Base-by-base conservation (phyloP, 345 rosid species). In the Limnanthes douglasii region DNA sequence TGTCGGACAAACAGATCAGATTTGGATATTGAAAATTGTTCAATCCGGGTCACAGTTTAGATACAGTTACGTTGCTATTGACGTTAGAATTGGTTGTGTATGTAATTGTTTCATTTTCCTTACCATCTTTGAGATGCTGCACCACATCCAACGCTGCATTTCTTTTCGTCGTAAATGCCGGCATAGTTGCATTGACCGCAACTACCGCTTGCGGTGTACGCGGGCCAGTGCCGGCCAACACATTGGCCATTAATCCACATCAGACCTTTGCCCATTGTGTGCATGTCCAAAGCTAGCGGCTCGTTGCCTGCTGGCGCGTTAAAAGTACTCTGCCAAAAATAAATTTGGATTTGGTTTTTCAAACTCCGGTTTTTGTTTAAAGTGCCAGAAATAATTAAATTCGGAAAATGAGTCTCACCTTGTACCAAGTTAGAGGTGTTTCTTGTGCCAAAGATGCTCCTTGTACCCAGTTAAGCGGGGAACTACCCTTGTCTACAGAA, bases 201-300 rank as follows among this genome's bases (percentile, higher is more conserved):
- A 26, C 50, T 51, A 7, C 98, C 98, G 15, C 22, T 60, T 11
- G 93, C 96, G 41, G 44, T 70, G 22, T 71, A 68, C 20, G 39
- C 76, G 8, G 86, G 74, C 95, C 93, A 75, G 38, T 86, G 73
- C 12, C 97, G 76, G 41, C 97, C 97, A n/a, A 86, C 67, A 50
- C 73, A 81, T 47, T 52, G 59, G 31, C 97, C 93, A 18, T 86
- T 86, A 24, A 86, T 64, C 97, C 97, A 86, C 32, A 86, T 44
- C 54, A 73, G 72, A 19, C 97, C 84, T 46, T 78, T 73, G 9
- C 90, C 90, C 84, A 78, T 78, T 53, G 74, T 65, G 52, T 51
- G 53, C 94, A 82, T 75, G 45, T 86, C 97, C 25, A 86, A 46
- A 45, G 97, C 94, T 54, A 86, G 43, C 14, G 97, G 97, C 19